phyloP scores from a whole-genome alignment of 805 yeast species.

The Ogataea chonburiensis region DNA sequence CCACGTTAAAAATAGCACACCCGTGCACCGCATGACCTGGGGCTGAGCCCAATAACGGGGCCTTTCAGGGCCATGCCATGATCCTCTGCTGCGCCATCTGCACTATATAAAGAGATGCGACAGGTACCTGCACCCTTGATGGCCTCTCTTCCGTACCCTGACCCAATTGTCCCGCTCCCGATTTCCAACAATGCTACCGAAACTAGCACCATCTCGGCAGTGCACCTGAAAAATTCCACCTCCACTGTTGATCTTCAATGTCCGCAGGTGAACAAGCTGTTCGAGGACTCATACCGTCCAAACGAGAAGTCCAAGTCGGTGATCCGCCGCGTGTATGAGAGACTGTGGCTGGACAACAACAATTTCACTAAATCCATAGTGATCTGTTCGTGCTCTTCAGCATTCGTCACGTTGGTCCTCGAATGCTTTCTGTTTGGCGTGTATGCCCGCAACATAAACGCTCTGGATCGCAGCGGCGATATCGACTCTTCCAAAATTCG shows the following conservation, averaged over 20 bases:
- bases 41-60: background rate
- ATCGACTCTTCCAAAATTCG: conserved; percentile 9
- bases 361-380: conserved; percentile 28
- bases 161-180: background rate
- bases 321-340: conserved; percentile 6
- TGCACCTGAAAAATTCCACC: background rate
- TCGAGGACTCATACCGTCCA: conserved; percentile 11
- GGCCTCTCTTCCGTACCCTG: background rate
- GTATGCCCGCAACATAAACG: conserved; percentile 35
- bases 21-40: conserved; percentile 6
- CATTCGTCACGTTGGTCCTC: conserved; percentile 36
- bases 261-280: conserved; percentile 9
- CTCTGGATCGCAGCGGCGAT: conserved; percentile 7
- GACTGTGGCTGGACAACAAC: conserved; percentile 18
- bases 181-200: background rate
- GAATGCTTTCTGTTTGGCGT: conserved; percentile 41
- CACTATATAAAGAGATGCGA: too few species aligned
- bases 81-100: conserved; percentile 1
- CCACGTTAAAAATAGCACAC: conserved; percentile 6
- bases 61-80: background rate
- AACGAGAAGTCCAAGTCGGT: conserved; percentile 5
- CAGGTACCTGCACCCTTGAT: too few species aligned
- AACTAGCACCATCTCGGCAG: background rate
- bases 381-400: conserved; percentile 34
- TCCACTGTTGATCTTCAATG: conserved; percentile 1